Base-by-base conservation (phyloP, 176 grass and related monocot species). In the Eleusine indica region DNA sequence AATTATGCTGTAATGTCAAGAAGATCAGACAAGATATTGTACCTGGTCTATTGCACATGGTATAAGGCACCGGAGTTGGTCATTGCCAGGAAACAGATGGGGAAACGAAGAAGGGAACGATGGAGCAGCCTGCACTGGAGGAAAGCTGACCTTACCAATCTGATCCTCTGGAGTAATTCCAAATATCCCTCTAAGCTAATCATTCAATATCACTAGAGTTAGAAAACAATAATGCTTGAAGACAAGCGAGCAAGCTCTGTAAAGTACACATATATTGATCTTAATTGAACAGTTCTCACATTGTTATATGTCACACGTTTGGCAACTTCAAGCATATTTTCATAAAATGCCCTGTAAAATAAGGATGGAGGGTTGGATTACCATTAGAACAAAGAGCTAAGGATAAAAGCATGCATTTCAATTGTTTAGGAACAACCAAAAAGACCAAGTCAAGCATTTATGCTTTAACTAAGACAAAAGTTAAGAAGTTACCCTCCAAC, bases 31-130 rank as follows among this genome's bases (percentile, higher is more conserved):
- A 78, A 89, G 83, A 84, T 21, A 62, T 39, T 65, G 22, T 70
- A 98, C 96, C 96, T 98, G 96, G 80, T 98, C 96, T 70, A 98
- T 96, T 46, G 96, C 96, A 66, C 93, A 98, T 78, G 96, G 96
- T 18, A 98, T 94, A 54, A 98, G 83, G n/a, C 96, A 98, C 47
- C 91, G 89, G 62, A 94, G 86, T 46, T 96, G 89, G 51, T 92
- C 88, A 51, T 94, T 92, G 80, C 87, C 85, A 66, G 66, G 35
- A 40, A 98, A 96, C 78, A 92, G 86, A 79, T 98, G 93, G 7
- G 96, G 96, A 92, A 98, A 98, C 56, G 93, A 93, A 79, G 88
- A 94, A 83, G 96, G 93, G 61, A 98, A 98, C 72, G 93, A 98
- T 76, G 96, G 96, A 41, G 82, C 96, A 46, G 96, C 96, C 79